These are phyloP conservation scores for Phytophthora macrochlamydospora DNA, from an alignment of 352 stramenopile species.

Conservation along the genomic window DNA sequence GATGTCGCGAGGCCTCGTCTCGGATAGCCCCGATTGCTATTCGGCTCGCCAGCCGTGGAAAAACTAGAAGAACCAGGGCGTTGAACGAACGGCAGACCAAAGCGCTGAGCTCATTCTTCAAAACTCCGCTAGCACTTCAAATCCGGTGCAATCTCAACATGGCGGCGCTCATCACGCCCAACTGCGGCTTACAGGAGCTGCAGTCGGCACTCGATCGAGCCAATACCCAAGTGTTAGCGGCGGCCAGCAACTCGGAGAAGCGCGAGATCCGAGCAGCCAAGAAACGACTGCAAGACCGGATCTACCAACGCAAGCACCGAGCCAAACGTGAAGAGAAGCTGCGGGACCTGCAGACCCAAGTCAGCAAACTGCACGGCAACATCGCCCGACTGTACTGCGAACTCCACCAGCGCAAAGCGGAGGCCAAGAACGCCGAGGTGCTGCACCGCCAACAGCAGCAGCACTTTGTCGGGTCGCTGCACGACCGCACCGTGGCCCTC, in stretches of 20 bases:
- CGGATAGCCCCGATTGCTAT: too few species aligned
- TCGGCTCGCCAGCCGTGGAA: not conserved
- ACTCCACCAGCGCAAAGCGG: constrained; percentile 21
- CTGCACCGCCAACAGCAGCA: constrained; percentile 21
- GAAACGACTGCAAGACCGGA: constrained; percentile 38
- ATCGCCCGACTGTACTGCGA: constrained; percentile 31
- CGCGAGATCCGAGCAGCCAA: constrained; percentile 19
- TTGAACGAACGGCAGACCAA: too few species aligned
- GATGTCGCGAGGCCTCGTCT: too few species aligned
- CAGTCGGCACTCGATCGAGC: constrained; percentile 9
- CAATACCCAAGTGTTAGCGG: constrained; percentile 19
- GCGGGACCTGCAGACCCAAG: constrained; percentile 10
- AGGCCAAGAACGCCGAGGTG: constrained; percentile 3
- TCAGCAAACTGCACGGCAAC: constrained; percentile 7
- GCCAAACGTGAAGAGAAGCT: constrained; percentile 38
- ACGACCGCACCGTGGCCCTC: constrained; percentile 23
- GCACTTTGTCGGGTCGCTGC: constrained; percentile 10
- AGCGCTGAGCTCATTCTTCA: not conserved
- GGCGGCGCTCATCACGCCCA: constrained; percentile 6
- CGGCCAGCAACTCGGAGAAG: constrained; percentile 23
- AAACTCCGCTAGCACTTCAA: not conserved
- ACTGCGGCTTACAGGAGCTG: constrained; percentile 23
- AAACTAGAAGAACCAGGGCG: not conserved
- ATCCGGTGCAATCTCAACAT: not conserved
- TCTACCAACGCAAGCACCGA: constrained; percentile 46